These are phyloP conservation scores for Rutstroemia sp. DNA, from an alignment of 2,329 filamentous ascomycete genomes.

Conservation along the genomic window DNA sequence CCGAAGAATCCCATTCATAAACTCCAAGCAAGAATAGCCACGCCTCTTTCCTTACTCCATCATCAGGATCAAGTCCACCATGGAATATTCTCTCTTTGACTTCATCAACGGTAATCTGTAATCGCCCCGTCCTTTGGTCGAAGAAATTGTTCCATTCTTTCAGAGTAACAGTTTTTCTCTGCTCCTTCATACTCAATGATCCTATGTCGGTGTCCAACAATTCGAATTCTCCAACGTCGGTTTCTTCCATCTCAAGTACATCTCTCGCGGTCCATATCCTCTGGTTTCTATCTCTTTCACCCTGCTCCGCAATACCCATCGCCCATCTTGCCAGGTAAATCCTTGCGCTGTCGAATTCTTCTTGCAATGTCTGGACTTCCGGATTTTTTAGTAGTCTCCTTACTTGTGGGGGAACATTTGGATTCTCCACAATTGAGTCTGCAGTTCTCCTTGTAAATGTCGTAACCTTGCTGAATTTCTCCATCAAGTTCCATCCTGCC, in stretches of 20 bases:
- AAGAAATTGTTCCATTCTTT: slow-evolving; percentile 92
- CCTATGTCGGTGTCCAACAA: slow-evolving; percentile 74
- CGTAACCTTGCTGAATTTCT: slow-evolving; percentile 95
- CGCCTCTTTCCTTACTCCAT: slow-evolving; percentile 90
- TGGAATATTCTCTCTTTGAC: slow-evolving; percentile 98
- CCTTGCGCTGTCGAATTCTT: slow-evolving; percentile 94
- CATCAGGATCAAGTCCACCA: slow-evolving; percentile 79
- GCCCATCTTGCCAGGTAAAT: slow-evolving; percentile 95
- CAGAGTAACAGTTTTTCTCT: slow-evolving; percentile 67
- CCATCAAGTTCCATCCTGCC: slow-evolving; percentile 90
- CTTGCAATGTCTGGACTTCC: slow-evolving; percentile 89
- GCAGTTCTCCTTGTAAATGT: slow-evolving; percentile 90
- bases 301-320: slow-evolving; percentile 97
- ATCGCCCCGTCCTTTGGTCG: slow-evolving; percentile 62
- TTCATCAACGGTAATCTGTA: slow-evolving; percentile 79
- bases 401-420: slow-evolving; percentile 82
- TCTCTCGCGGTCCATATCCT: slow-evolving; percentile 91
- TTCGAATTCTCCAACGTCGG: slow-evolving; percentile 92
- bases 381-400: slow-evolving; percentile 79
- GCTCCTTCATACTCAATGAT: slow-evolving; percentile 66
- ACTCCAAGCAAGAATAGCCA: slow-evolving; percentile 93
- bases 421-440: slow-evolving; percentile 86
- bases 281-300: slow-evolving; percentile 76
- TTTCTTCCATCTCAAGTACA: slow-evolving; percentile 88
- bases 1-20: slow-evolving; percentile 85